These are phyloP conservation scores for Zopfochytrium polystomum DNA, from an alignment of 371 early-diverging fungal species.

Conservation along the genomic window DNA sequence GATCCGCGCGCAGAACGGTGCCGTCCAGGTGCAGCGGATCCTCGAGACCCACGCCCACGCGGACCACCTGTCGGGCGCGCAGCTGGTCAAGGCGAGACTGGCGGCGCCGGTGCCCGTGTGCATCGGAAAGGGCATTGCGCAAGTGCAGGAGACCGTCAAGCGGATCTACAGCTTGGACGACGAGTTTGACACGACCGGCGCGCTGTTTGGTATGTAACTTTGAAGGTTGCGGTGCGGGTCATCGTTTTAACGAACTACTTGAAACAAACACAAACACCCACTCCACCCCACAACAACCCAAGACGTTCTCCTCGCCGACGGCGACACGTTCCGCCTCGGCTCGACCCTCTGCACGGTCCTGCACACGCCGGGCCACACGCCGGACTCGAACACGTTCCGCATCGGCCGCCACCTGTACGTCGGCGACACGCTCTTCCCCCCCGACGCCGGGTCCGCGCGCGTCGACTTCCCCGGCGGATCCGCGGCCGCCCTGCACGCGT, in stretches of 20 bases:
- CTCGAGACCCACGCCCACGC: conserved; percentile 35
- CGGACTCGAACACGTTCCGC: conserved; percentile 16
- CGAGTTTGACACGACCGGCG: conserved; percentile 16
- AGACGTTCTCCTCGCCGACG: conserved; percentile 23
- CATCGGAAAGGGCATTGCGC: conserved; percentile 26
- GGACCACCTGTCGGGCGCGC: conserved; percentile 32
- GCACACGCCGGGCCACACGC: conserved; percentile 34
- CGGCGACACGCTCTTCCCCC: conserved; percentile 34
- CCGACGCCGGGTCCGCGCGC: conserved; percentile 34
- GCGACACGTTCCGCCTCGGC: conserved; percentile 20
- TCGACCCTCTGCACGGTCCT: conserved; percentile 4
- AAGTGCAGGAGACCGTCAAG: conserved; percentile 28
- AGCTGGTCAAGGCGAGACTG: conserved; percentile 20
- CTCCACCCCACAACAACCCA: too few species aligned
- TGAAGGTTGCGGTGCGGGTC: background rate
- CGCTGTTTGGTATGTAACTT: conserved; percentile 23
- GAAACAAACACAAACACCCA: background rate
- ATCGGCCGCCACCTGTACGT: conserved; percentile 26
- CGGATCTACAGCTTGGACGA: conserved; percentile 8
- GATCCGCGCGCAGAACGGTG: background rate
- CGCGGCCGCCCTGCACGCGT: conserved; percentile 19
- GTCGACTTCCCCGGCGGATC: conserved; percentile 36
- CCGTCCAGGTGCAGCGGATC: conserved; percentile 13
- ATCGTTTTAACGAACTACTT: background rate
- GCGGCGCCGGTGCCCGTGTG: conserved; percentile 7